Percentiles rank a stretch among this genome's conserved stretches.
Conservation (phyloP, 805 yeast genomes). For the Metschnikowia cerradonensis region DNA sequence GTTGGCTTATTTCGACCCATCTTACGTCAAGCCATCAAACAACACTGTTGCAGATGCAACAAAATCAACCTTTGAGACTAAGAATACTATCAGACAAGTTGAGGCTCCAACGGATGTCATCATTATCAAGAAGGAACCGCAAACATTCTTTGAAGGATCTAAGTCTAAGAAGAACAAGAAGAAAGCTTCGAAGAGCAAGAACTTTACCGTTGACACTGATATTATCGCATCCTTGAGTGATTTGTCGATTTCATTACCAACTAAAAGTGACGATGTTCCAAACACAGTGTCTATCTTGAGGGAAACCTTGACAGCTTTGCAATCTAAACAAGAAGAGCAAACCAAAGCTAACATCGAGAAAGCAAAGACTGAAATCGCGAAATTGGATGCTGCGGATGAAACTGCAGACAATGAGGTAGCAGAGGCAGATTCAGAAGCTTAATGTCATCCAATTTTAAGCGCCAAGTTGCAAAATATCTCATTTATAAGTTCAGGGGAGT, state of each 20-base stretch:
- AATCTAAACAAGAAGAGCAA: slow-evolving; percentile 71
- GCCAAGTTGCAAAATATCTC: not conserved
- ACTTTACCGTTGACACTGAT: slow-evolving; percentile 74
- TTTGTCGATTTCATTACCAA: slow-evolving; percentile 75
- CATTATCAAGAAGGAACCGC: slow-evolving; percentile 60
- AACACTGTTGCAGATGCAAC: slow-evolving; percentile 24
- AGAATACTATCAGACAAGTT: slow-evolving; percentile 42
- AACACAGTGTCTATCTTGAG: slow-evolving; percentile 62
- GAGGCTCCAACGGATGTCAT: slow-evolving; percentile 63
- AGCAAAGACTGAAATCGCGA: slow-evolving; percentile 74
- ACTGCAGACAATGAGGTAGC: slow-evolving; percentile 38
- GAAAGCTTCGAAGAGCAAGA: slow-evolving; percentile 41
- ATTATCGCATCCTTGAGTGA: slow-evolving; percentile 73
- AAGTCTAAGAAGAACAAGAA: slow-evolving; percentile 47
- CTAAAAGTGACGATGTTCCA: slow-evolving; percentile 66
- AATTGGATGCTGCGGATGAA: slow-evolving; percentile 48
- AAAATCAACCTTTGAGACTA: slow-evolving; percentile 22
- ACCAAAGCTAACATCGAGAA: slow-evolving; percentile 71
- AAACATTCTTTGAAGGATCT: slow-evolving; percentile 51
- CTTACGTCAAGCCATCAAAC: slow-evolving; percentile 57
- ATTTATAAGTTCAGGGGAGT: not conserved
- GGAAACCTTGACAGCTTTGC: slow-evolving; percentile 65
- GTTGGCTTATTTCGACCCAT: slow-evolving; percentile 72
- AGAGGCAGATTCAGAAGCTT: not conserved
- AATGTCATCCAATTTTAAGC: not conserved